phyloP scores from a whole-genome alignment of 208 protist species.

The Acanthamoeba royreba region DNA sequence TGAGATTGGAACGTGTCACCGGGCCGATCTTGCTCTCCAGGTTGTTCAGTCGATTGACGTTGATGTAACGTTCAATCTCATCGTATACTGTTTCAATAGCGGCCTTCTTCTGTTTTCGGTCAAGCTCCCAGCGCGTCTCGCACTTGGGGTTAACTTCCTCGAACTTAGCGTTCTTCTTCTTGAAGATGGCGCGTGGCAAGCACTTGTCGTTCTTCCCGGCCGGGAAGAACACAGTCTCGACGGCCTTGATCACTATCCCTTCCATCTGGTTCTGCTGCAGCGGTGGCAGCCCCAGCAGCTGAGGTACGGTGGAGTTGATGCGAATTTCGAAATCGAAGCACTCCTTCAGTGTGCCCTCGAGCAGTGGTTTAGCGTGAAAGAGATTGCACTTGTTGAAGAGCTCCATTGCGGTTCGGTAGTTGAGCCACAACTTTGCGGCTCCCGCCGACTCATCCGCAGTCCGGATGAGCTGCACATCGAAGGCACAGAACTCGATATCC shows the following conservation, averaged over 20 bases:
- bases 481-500: slow-evolving; percentile 26
- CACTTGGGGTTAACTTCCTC: neutral
- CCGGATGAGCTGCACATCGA: slow-evolving; percentile 5
- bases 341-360: neutral
- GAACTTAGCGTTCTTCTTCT: slow-evolving; percentile 19
- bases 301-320: neutral
- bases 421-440: neutral
- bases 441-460: neutral
- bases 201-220: neutral
- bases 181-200: neutral
- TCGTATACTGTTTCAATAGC: neutral
- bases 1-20: neutral
- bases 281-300: neutral
- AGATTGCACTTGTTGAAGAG: neutral
- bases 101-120: neutral
- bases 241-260: neutral
- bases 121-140: neutral
- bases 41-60: neutral
- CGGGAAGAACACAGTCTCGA: neutral
- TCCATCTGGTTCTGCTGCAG: neutral
- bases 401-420: neutral
- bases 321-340: neutral
- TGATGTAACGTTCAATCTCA: neutral
- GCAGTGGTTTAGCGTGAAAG: neutral
- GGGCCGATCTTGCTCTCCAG: neutral